These are phyloP conservation scores for Tephrocybe sp. DNA, from an alignment of 768 basidiomycete genomes.

Conservation along the genomic window DNA sequence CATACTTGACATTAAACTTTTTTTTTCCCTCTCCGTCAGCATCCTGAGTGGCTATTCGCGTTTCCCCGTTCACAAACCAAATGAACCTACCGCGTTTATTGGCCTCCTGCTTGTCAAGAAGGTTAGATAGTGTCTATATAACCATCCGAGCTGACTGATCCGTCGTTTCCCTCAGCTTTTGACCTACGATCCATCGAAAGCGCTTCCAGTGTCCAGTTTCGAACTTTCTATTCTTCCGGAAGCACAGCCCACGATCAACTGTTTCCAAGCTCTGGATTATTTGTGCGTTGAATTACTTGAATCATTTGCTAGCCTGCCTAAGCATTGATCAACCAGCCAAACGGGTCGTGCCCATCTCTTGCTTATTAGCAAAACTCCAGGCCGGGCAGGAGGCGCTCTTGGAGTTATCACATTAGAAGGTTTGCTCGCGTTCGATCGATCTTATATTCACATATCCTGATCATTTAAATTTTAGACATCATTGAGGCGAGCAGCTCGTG, in stretches of 20 bases:
- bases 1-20: background rate
- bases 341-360: slow-evolving; percentile 93
- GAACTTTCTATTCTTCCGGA: slow-evolving; percentile 84
- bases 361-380: slow-evolving; percentile 82
- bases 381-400: slow-evolving; percentile 78
- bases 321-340: slow-evolving; percentile 52
- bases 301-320: background rate
- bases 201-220: slow-evolving; percentile 71
- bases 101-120: slow-evolving; percentile 85
- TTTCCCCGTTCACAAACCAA: slow-evolving; percentile 82
- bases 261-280: slow-evolving; percentile 92
- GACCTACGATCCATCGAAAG: slow-evolving; percentile 82
- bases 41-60: slow-evolving; percentile 86
- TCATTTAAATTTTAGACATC: slow-evolving; percentile 47
- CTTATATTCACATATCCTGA: background rate
- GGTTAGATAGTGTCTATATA: slow-evolving; percentile 31
- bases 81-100: slow-evolving; percentile 65
- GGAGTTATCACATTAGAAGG: slow-evolving; percentile 91
- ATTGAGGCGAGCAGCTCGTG: slow-evolving; percentile 67
- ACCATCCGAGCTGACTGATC: slow-evolving; percentile 8
- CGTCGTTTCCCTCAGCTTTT: slow-evolving; percentile 60
- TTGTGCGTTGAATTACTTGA: slow-evolving; percentile 49
- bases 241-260: slow-evolving; percentile 84
- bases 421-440: slow-evolving; percentile 20
- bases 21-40: slow-evolving; percentile 29